Conservation (phyloP, 2,329 filamentous ascomycete species). For the Xylariaceae sp. region DNA sequence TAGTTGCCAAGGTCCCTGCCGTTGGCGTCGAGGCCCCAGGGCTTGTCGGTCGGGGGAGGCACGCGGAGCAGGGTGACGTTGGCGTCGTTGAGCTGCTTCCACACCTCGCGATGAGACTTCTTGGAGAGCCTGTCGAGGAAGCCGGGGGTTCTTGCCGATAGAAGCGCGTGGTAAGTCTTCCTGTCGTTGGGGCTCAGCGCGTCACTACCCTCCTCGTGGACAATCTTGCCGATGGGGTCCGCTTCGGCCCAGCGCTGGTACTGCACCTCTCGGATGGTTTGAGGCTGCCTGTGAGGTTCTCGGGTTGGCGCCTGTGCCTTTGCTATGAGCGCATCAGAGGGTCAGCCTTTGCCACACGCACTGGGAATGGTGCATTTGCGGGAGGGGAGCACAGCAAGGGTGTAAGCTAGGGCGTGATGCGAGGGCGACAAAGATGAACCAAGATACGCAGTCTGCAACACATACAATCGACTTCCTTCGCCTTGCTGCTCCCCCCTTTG, state of each 20-base stretch:
- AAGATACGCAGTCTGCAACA: neutral
- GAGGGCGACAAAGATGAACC: too few species aligned
- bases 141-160: conserved; percentile 40
- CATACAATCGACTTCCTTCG: conserved; percentile 28
- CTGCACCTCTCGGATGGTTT: conserved; percentile 47
- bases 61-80: conserved; percentile 46
- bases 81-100: conserved; percentile 53
- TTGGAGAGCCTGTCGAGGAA: conserved; percentile 34
- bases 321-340: conserved; percentile 14
- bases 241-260: conserved; percentile 46
- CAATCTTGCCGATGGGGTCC: conserved; percentile 45
- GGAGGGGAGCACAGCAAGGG: too few species aligned
- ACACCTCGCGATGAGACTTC: conserved; percentile 37
- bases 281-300: conserved; percentile 29
- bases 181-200: conserved; percentile 46
- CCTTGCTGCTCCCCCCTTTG: conserved; percentile 25
- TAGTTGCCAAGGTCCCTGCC: conserved; percentile 49
- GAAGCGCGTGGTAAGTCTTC: conserved; percentile 45
- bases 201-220: conserved; percentile 42
- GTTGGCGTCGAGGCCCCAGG: conserved; percentile 49
- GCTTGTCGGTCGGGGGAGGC: conserved; percentile 24
- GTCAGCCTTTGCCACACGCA: neutral
- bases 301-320: conserved; percentile 23
- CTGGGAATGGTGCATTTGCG: too few species aligned
- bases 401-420: too few species aligned